A percentile compares a stretch with the other conserved stretches of the same genome.
phyloP scores from a whole-genome alignment of 2,329 filamentous ascomycete genomes.

The Penicillium sp. region DNA sequence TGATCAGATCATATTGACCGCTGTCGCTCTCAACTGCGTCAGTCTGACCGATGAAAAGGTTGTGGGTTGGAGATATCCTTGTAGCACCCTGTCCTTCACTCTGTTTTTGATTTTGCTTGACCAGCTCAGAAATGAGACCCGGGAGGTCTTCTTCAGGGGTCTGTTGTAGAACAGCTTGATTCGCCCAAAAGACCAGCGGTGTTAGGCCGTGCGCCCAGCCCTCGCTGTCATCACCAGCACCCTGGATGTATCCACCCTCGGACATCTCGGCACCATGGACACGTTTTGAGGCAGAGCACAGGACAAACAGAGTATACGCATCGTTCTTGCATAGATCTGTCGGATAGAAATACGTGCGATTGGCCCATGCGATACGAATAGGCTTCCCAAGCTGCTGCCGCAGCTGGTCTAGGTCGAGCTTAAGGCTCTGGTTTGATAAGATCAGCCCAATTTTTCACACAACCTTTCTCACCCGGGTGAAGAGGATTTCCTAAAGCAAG shows the following conservation, averaged over 20 bases:
- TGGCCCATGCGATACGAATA: constrained; percentile 76
- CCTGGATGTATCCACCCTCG: constrained; percentile 81
- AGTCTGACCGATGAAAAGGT: constrained; percentile 31
- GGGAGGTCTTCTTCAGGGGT: constrained; percentile 65
- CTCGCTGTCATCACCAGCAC: constrained; percentile 91
- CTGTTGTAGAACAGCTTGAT: constrained; percentile 59
- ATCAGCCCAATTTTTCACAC: background rate
- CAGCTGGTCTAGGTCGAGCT: constrained; percentile 57
- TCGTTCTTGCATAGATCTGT: constrained; percentile 46
- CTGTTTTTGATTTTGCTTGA: constrained; percentile 29
- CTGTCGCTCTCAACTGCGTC: constrained; percentile 35
- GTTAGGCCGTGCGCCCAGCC: constrained; percentile 85
- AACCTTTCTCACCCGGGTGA: constrained; percentile 9
- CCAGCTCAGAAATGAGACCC: constrained; percentile 48
- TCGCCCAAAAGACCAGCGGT: constrained; percentile 73
- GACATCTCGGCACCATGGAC: constrained; percentile 67
- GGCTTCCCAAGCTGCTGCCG: constrained; percentile 64
- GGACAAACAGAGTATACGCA: constrained; percentile 69
- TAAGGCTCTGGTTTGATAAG: constrained; percentile 49
- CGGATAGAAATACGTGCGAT: constrained; percentile 59
- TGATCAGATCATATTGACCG: constrained; percentile 46
- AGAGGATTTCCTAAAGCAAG: background rate
- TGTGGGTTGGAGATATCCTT: constrained; percentile 39
- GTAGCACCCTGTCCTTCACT: constrained; percentile 23
- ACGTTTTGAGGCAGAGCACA: constrained; percentile 78